Base-by-base conservation (phyloP, 2,329 filamentous ascomycete genomes). In the Hypoxylon sp. region DNA sequence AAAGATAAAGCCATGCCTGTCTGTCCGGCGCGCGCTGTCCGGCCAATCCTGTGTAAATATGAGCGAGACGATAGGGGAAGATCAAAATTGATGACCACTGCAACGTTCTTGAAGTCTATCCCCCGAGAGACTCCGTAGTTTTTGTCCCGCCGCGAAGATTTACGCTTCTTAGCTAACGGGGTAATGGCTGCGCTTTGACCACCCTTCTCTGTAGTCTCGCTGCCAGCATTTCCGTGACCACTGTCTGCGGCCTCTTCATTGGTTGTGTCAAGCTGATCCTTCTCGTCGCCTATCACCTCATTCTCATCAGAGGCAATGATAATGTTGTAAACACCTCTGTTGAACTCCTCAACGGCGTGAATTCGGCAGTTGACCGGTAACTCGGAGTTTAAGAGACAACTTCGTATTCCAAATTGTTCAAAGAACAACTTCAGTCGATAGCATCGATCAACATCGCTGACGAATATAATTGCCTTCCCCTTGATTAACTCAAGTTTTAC, bases 331-430 rank as follows among this genome's bases (percentile, higher is more conserved):
- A 98, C 90, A 58, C 93, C 93, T 81, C 93, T 92, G 83, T 98
- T 99, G 82, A 99, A 99, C 79, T 98, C 94, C 75, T 98, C 92
- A 2, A 99, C 95, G 1, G 97, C 94, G 78, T 99, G 95, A 42
- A 98, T 90, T 66, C 96, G 87, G 1, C 93, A 96, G 76, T 98
- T 98, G 72, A 98, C 91, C 0, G 96, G 96, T 37, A 99, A 82
- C 78, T 99, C 95, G 0, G 94, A 96, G 82, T 99, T 99, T 44
- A 99, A 83, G 29, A 98, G 93, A 80, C 93, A 97, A 75, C 93
- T 95, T 78, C 94, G 92, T 77, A 98, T 95, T 51, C 94, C 94
- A 77, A 99, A 99, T 78, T 99, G 96, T 80, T 99, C 96, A 57
- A 99, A 88, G 78, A 96, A 99, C 6, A 99, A 86, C 81, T 98